Percentiles rank a stretch among this genome's conserved stretches.
Evolutionary conservation across 1,139 yeast genomes (phyloP).

Genomic region (Kurtzmaniella quercitrusa): DNA sequence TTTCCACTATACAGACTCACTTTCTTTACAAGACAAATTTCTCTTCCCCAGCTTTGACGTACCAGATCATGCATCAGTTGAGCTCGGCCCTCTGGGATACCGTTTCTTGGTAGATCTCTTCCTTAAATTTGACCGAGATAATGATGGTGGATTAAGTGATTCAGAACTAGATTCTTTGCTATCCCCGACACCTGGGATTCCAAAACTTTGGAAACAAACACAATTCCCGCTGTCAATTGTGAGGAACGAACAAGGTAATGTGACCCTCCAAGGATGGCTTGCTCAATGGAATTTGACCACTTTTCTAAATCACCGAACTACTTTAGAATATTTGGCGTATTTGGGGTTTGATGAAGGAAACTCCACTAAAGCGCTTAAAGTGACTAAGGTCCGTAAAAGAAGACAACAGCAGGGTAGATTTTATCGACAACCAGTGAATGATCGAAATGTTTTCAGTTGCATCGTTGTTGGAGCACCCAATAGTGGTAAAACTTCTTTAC

Average conservation of each 20-base stretch:
- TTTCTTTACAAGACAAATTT: slow-evolving; percentile 75
- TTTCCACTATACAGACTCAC: slow-evolving; percentile 86
- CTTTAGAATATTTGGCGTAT: slow-evolving; percentile 83
- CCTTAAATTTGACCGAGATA: slow-evolving; percentile 82
- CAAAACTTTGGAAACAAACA: slow-evolving; percentile 78
- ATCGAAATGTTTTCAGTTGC: slow-evolving; percentile 88
- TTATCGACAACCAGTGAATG: slow-evolving; percentile 68
- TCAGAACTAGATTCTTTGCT: slow-evolving; percentile 65
- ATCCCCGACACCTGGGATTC: slow-evolving; percentile 89
- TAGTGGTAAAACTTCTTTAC: slow-evolving; percentile 79
- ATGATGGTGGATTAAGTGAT: slow-evolving; percentile 89
- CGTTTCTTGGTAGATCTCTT: slow-evolving; percentile 87
- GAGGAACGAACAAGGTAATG: slow-evolving; percentile 82
- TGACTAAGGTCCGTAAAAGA: slow-evolving; percentile 74
- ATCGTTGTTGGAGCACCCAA: slow-evolving; percentile 80
- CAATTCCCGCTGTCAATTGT: slow-evolving; percentile 86
- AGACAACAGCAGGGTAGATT: slow-evolving; percentile 60
- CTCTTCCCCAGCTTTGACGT: slow-evolving; percentile 78
- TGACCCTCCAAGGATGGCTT: slow-evolving; percentile 94
- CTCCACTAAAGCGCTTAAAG: slow-evolving; percentile 61
- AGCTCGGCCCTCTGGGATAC: slow-evolving; percentile 90
- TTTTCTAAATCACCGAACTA: slow-evolving; percentile 74
- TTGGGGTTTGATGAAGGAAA: slow-evolving; percentile 61
- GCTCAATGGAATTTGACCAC: slow-evolving; percentile 99
- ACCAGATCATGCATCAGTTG: slow-evolving; percentile 76